Percentiles rank a stretch among this genome's conserved stretches.
phyloP scores from a whole-genome alignment of 1,284 basidiomycete genomes.

The Cutaneotrichosporon curvatum region DNA sequence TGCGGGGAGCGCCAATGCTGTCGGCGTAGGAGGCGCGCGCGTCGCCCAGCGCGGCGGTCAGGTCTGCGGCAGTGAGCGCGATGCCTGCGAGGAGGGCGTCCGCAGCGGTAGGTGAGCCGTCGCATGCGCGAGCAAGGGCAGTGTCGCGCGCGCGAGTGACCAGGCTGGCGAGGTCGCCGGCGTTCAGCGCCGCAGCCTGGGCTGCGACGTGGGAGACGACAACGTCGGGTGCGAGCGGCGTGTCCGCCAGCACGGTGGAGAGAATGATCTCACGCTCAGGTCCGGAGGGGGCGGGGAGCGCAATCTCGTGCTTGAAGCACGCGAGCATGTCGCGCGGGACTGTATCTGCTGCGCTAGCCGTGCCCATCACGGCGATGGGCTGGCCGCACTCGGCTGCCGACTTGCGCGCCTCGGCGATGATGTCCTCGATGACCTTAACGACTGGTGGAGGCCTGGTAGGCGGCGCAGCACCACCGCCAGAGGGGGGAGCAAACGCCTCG shows the following conservation, averaged over 20 bases:
- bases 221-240: slow-evolving; percentile 66
- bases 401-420: slow-evolving; percentile 14
- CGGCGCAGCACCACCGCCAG: slow-evolving; percentile 54
- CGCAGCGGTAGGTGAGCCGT: slow-evolving; percentile 5
- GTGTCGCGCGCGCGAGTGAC: slow-evolving; percentile 58
- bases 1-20: slow-evolving; percentile 91
- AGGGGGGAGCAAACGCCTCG: slow-evolving; percentile 71
- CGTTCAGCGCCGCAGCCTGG: slow-evolving; percentile 87
- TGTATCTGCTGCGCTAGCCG: slow-evolving; percentile 61
- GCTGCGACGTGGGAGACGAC: slow-evolving; percentile 65
- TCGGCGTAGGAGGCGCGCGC: slow-evolving; percentile 78
- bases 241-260: slow-evolving; percentile 49
- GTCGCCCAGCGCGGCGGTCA: slow-evolving; percentile 66
- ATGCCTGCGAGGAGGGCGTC: slow-evolving; percentile 51
- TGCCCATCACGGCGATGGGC: slow-evolving; percentile 64
- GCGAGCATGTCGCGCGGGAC: slow-evolving; percentile 62
- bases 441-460: slow-evolving; percentile 22
- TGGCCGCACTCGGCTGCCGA: slow-evolving; percentile 48
- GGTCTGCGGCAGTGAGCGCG: slow-evolving; percentile 60
- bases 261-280: slow-evolving; percentile 63
- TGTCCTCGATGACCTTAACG: slow-evolving; percentile 31
- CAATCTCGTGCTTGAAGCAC: slow-evolving; percentile 82
- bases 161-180: slow-evolving; percentile 71
- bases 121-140: slow-evolving; percentile 52
- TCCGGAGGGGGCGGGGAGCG: slow-evolving; percentile 73